These are phyloP conservation scores for Margaritispora aquatica DNA, from an alignment of 495 filamentous ascomycete genomes.

Conservation along the genomic window DNA sequence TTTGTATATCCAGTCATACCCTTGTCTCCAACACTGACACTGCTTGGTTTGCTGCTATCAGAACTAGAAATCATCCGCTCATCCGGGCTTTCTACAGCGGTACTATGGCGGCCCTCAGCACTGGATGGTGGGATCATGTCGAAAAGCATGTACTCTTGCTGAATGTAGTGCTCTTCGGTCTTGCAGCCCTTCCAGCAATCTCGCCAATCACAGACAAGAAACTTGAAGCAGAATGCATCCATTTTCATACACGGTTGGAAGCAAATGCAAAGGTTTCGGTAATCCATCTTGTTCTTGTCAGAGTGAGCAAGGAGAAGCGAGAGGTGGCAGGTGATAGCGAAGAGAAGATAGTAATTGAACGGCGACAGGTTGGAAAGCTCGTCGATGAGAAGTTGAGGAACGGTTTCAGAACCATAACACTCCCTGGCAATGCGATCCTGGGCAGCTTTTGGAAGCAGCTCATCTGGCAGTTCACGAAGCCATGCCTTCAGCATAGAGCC, in stretches of 20 bases:
- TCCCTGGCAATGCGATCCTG: constrained; percentile 70
- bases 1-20: constrained; percentile 20
- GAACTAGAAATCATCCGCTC: constrained; percentile 62
- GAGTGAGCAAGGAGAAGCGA: constrained; percentile 79
- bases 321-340: constrained; percentile 90
- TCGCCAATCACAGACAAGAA: constrained; percentile 85
- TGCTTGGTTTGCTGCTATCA: constrained; percentile 48
- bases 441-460: constrained; percentile 74
- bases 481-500: constrained; percentile 89
- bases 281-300: constrained; percentile 93
- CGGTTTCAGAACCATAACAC: constrained; percentile 65
- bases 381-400: constrained; percentile 76
- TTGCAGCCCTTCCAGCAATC: constrained; percentile 94
- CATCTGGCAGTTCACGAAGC: constrained; percentile 88
- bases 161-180: constrained; percentile 75
- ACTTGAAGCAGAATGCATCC: constrained; percentile 84
- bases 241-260: constrained; percentile 94
- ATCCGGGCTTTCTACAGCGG: constrained; percentile 31
- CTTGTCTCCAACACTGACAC: constrained; percentile 15
- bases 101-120: constrained; percentile 20
- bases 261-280: constrained; percentile 85
- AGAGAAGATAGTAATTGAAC: constrained; percentile 92
- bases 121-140: constrained; percentile 29
- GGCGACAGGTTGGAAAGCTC: constrained; percentile 86
- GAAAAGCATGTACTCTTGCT: constrained; percentile 63